Conservation (phyloP, 768 basidiomycete genomes). For the Xerocomus spinulosus region DNA sequence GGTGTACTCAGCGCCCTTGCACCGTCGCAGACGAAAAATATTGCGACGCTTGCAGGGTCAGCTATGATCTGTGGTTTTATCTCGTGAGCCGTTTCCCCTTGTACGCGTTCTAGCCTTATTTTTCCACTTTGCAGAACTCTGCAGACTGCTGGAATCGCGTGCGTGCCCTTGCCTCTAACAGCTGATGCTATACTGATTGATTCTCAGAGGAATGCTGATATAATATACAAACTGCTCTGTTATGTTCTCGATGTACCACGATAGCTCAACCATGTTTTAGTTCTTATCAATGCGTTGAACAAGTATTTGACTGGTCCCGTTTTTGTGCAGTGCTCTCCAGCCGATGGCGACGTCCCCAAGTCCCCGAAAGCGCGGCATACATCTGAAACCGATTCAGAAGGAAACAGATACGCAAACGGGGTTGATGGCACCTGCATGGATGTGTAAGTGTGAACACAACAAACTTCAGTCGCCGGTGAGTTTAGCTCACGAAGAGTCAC, state of each 20-base stretch:
- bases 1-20: slow-evolving; percentile 70
- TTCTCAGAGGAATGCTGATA: slow-evolving; percentile 44
- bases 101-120: neutral
- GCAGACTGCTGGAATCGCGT: slow-evolving; percentile 58
- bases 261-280: neutral
- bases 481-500: no score
- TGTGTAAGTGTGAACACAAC: neutral
- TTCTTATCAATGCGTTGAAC: neutral
- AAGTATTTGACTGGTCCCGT: neutral
- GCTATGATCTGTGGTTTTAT: slow-evolving; percentile 71
- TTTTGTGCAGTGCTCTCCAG: no score
- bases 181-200: slow-evolving; percentile 9
- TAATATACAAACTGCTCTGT: slow-evolving; percentile 14
- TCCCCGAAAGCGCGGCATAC: no score
- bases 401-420: no score
- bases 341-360: no score
- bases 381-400: no score
- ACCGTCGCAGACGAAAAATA: slow-evolving; percentile 62
- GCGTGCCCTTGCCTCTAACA: slow-evolving; percentile 23
- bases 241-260: neutral
- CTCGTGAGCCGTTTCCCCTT: slow-evolving; percentile 29
- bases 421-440: neutral
- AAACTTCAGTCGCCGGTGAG: no score
- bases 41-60: slow-evolving; percentile 63
- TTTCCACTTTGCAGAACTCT: slow-evolving; percentile 34